A percentile compares a stretch with the other conserved stretches of the same genome.
These are phyloP conservation scores for Fusarium burgessii DNA, from an alignment of 2,329 filamentous ascomycete genomes.

Conservation along the genomic window DNA sequence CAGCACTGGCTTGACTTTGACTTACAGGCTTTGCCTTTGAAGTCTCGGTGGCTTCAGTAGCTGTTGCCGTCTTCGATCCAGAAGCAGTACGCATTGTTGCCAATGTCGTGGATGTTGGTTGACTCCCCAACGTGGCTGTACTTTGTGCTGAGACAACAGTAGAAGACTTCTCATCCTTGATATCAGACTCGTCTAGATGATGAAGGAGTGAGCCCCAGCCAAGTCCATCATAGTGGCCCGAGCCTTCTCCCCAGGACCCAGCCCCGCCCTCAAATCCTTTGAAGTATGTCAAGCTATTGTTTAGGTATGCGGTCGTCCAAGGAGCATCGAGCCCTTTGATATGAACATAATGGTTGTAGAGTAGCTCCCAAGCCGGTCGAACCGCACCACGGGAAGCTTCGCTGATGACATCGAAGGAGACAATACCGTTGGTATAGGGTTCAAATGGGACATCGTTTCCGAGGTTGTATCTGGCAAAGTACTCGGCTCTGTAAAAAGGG, in stretches of 20 bases:
- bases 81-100: not conserved
- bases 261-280: not conserved
- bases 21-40: no score
- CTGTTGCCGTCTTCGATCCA: not conserved
- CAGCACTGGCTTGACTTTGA: not conserved
- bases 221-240: slow-evolving; percentile 1
- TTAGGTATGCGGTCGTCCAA: slow-evolving; percentile 30
- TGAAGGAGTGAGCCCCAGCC: slow-evolving; percentile 7
- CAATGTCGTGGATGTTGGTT: not conserved
- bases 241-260: not conserved
- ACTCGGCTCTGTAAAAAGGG: slow-evolving; percentile 7
- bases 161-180: not conserved
- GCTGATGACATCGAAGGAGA: slow-evolving; percentile 11
- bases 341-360: slow-evolving; percentile 27
- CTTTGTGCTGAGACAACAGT: not conserved
- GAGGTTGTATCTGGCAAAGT: slow-evolving; percentile 31
- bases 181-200: not conserved
- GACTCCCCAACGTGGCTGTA: not conserved
- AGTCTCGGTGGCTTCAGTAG: not conserved
- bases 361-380: slow-evolving; percentile 13
- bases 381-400: slow-evolving; percentile 13
- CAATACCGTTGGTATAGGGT: slow-evolving; percentile 29
- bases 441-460: slow-evolving; percentile 33
- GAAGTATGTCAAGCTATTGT: not conserved
- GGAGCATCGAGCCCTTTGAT: slow-evolving; percentile 29